Evolutionary conservation across 2,329 filamentous ascomycete species (phyloP).

Genomic region (Aplosporella prunicola): DNA sequence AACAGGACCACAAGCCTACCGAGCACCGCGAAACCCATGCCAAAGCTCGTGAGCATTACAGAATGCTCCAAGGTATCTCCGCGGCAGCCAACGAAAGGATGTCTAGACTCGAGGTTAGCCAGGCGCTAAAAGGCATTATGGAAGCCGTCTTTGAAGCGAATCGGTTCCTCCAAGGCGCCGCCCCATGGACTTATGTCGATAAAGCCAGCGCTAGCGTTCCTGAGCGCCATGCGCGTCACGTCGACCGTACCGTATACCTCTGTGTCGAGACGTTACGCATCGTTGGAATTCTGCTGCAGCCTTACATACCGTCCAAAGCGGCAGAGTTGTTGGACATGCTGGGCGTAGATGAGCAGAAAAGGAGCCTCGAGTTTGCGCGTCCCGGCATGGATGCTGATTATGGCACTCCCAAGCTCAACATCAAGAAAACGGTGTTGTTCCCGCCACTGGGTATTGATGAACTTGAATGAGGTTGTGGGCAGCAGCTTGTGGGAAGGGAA

Average conservation of each 20-base stretch:
- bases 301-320: constrained; percentile 79
- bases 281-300: constrained; percentile 74
- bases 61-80: constrained; percentile 26
- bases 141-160: constrained; percentile 52
- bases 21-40: constrained; percentile 22
- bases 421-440: constrained; percentile 42
- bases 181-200: constrained; percentile 57
- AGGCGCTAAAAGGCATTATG: constrained; percentile 57
- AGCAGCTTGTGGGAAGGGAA: no score
- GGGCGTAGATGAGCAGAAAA: constrained; percentile 54
- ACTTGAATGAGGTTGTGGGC: background rate
- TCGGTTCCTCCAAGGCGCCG: constrained; percentile 52
- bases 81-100: constrained; percentile 45
- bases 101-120: constrained; percentile 53
- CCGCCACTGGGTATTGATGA: constrained; percentile 22
- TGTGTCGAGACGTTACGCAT: constrained; percentile 70
- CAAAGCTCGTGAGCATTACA: constrained; percentile 14
- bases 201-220: background rate
- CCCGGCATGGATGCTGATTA: constrained; percentile 61
- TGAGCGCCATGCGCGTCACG: constrained; percentile 18
- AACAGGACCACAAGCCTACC: constrained; percentile 10
- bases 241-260: constrained; percentile 58
- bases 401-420: constrained; percentile 41
- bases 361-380: constrained; percentile 53
- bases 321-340: constrained; percentile 64